Evolutionary conservation across 2,329 filamentous ascomycete species (phyloP), one percentile per base, ranked within the genome.

Genomic region (Venturia effusa): DNA sequence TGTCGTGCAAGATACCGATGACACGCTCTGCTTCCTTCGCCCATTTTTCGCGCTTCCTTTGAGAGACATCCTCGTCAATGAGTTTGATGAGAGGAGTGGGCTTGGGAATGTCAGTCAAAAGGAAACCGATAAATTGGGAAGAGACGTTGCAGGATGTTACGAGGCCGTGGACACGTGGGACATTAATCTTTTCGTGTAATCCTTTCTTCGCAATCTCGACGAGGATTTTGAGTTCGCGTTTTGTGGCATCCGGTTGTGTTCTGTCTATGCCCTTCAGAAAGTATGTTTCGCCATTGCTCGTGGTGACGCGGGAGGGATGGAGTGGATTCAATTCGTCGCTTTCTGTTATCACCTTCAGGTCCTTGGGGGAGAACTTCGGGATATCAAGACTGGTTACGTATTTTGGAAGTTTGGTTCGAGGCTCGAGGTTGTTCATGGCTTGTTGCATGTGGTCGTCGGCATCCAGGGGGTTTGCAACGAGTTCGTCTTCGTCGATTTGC

Each of bases 261-360:
- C 65, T 65, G 63, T 73, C 71, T n/a, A 74, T 71, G 22, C 69
- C 66, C 65, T 74, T 74, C 55, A 74, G 67, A 66, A 74, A 74
- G 67, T 68, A 69, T 34, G 64, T 64, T 17, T 68, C 55, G 30
- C 32, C 63, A 19, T 66, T 48, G 19, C 65, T 59, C 40, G 61
- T 24, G 24, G 45, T 60, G 19, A 72, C 68, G 24, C 68, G 66
- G 3, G 66, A 63, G 1, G 71, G 70, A 59, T 71, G 72, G 22
- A 71, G 65, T 1, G 72, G 71, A 6, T 68, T 66, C 7, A 70
- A 70, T 3, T 67, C 66, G 40, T 67, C 66, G 57, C 67, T 67
- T 45, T 66, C 66, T 40, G 66, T 65, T 17, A 71, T 37, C 11
- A 73, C 69, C 10, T 60, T 67, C 32, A 73, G 63, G 4, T 72